A percentile compares a stretch with the other conserved stretches of the same genome.
These are phyloP conservation scores for Gracilariopsis chorda DNA, from an alignment of 23 red algal genomes.

Conservation along the genomic window DNA sequence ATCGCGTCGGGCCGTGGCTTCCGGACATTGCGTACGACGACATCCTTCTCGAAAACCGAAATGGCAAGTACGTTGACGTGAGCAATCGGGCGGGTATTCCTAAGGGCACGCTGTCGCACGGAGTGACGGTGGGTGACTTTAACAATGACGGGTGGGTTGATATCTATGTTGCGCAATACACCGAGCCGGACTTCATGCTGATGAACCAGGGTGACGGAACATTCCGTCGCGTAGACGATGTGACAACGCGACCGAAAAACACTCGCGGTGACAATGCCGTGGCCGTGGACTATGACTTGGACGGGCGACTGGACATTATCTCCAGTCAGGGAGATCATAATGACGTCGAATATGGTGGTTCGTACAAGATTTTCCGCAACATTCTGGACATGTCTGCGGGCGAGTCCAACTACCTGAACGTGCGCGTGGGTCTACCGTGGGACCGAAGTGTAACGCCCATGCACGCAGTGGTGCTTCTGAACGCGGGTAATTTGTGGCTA, in stretches of 20 bases:
- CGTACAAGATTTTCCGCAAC: constrained; percentile 5
- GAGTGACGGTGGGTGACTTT: constrained; percentile 60
- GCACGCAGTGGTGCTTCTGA: constrained; percentile 39
- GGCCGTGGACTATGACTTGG: constrained; percentile 37
- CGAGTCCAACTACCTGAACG: constrained; percentile 3
- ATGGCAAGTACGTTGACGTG: constrained; percentile 24
- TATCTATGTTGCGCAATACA: constrained; percentile 22
- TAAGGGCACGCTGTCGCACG: not conserved
- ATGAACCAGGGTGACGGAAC: constrained; percentile 5
- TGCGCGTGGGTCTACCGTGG: constrained; percentile 48
- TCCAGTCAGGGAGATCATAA: constrained; percentile 11
- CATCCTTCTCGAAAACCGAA: not conserved
- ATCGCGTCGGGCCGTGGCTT: not conserved
- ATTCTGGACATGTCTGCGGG: not conserved
- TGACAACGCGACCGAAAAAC: constrained; percentile 6
- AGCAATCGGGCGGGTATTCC: not conserved
- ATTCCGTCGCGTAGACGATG: not conserved
- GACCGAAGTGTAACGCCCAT: constrained; percentile 20
- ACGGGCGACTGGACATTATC: constrained; percentile 28
- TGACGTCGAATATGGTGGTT: not conserved
- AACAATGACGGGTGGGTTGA: constrained; percentile 59
- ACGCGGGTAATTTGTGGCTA: constrained; percentile 14
- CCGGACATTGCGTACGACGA: constrained; percentile 19
- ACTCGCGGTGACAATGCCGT: constrained; percentile 34
- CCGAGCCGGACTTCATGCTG: constrained; percentile 20